phyloP scores from a whole-genome alignment of 148 eudicot species.

The Salicornia ramosissima region DNA sequence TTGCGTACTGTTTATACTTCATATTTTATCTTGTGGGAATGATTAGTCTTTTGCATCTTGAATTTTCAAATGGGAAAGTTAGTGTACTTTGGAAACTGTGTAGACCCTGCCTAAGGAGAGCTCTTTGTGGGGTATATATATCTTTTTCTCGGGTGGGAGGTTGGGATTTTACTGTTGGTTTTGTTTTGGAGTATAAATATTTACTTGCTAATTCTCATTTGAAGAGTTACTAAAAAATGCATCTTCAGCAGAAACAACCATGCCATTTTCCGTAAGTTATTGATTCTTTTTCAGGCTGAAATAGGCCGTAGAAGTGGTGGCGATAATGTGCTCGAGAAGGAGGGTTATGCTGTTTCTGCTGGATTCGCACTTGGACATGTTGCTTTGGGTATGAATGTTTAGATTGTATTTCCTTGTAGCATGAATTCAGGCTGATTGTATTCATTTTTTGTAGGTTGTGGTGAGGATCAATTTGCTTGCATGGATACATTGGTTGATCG shows the following conservation, averaged over 20 bases:
- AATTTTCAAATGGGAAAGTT: background rate
- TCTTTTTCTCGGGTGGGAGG: background rate
- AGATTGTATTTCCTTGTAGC: background rate
- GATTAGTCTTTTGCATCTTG: background rate
- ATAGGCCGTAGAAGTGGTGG: constrained; percentile 99
- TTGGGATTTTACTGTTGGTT: background rate
- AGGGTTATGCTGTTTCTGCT: constrained; percentile 97
- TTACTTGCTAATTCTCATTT: background rate
- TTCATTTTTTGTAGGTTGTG: constrained; percentile 57
- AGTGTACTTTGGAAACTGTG: background rate
- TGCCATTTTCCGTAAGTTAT: background rate
- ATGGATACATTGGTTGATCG: constrained; percentile 72
- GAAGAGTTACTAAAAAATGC: background rate
- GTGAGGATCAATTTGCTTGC: constrained; percentile 71
- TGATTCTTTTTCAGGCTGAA: constrained; percentile 56
- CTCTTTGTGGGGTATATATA: background rate
- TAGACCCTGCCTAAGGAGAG: background rate
- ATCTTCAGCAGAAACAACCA: background rate
- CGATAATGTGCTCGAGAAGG: constrained; percentile 96
- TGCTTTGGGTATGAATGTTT: constrained; percentile 66
- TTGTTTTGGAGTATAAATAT: background rate
- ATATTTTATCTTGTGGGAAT: background rate
- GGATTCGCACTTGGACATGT: constrained; percentile 93
- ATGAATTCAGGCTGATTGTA: constrained; percentile 20
- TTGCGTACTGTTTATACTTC: background rate